Base-by-base conservation (phyloP, 495 filamentous ascomycete species). In the Neurospora sublineolata region DNA sequence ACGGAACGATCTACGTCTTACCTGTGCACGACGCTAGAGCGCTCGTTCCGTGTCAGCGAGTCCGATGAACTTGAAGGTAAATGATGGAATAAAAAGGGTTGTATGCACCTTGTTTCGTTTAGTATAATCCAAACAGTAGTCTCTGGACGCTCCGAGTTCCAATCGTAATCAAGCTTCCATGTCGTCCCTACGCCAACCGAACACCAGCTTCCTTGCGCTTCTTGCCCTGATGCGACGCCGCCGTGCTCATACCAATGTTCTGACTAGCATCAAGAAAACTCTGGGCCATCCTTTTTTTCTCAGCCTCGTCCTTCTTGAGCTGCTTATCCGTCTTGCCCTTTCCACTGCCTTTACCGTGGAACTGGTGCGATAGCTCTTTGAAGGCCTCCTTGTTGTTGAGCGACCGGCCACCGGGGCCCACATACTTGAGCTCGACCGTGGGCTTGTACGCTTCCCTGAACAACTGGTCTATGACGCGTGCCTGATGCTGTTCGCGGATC, bases 271-370 rank as follows among this genome's bases (percentile, higher is more conserved):
- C 93, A 73, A 97, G 80, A 64, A 90, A 86, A 76, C 91, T 93
- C 86, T 92, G 91, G 0, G 91, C 87, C 83, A 92, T 89, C 74
- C 89, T 87, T 78, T 91, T 91, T 87, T 94, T 94, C 84, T 97
- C 94, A 75, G 94, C 93, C 71, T 94, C 95, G 81, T 97, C 94
- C 88, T 95, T 97, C 89, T 97, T 97, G 68, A 99, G 82, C 70
- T 87, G 85, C 84, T 98, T 98, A 85, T 98, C 94, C 33, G 93
- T 97, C 90, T 99, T 99, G 84, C 91, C 91, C 86, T 97, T 97
- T 69, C 95, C 95, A 77, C 90, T 94, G 58, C 94, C 94, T 83
- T 98, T 97, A 70, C 95, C 95, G 82, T 99, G 95, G 89, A 99
- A 99, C 80, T 96, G 92, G 82, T 99, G 95, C 76, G 89, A 93